Evolutionary conservation across 2,329 filamentous ascomycete species (phyloP).

Genomic region (Colletotrichum chlorophyti): DNA sequence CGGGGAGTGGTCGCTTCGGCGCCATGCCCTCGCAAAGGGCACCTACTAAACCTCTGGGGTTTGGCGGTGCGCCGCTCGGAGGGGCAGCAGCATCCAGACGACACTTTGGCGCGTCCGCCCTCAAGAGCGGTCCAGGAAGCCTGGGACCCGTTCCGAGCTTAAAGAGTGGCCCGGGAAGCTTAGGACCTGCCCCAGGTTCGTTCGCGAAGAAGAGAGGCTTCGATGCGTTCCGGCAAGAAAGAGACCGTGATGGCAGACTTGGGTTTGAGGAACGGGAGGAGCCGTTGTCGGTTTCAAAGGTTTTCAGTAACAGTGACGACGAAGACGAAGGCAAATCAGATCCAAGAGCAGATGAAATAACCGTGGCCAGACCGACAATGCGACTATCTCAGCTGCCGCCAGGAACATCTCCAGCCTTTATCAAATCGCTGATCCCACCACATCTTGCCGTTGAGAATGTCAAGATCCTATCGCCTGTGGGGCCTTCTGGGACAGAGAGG

Average conservation of each 20-base stretch:
- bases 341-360: constrained; percentile 61
- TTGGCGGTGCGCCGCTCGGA: constrained; percentile 34
- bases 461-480: constrained; percentile 67
- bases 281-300: constrained; percentile 70
- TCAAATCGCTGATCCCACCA: constrained; percentile 65
- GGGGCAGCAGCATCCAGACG: constrained; percentile 53
- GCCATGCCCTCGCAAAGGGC: constrained; percentile 12
- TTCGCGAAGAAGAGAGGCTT: constrained; percentile 63
- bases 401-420: constrained; percentile 62
- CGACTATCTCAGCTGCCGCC: constrained; percentile 68
- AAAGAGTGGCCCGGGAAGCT: constrained; percentile 68
- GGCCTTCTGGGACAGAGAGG: constrained; percentile 63
- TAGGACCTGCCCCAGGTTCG: constrained; percentile 59
- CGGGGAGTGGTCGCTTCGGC: constrained; percentile 32
- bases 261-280: constrained; percentile 48
- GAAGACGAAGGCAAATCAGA: constrained; percentile 54
- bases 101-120: constrained; percentile 67
- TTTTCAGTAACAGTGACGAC: constrained; percentile 74
- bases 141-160: constrained; percentile 60
- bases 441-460: constrained; percentile 75
- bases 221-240: constrained; percentile 49
- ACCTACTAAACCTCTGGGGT: constrained; percentile 31
- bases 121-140: constrained; percentile 69
- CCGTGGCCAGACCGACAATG: constrained; percentile 67
- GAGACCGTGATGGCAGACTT: constrained; percentile 39